Conservation (phyloP, 306 rosid genomes). For the Vicia villosa region DNA sequence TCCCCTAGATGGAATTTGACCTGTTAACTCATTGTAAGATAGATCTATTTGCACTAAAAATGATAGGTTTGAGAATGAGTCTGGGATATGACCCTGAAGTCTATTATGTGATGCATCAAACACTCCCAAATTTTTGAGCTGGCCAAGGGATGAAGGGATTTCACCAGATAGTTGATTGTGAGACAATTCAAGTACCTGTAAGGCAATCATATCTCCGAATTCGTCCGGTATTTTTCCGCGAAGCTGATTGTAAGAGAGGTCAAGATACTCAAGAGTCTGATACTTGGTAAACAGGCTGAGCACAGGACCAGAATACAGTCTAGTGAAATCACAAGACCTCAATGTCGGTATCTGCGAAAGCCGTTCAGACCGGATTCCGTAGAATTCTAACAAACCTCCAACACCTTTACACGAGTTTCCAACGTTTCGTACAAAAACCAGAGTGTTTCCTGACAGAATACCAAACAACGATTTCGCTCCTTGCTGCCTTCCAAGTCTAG, state of each 20-base stretch:
- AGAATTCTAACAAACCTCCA: constrained; percentile 93
- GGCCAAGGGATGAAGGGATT: constrained; percentile 84
- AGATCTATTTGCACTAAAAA: constrained; percentile 93
- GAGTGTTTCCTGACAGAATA: constrained; percentile 81
- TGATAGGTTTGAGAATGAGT: constrained; percentile 88
- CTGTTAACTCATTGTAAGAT: constrained; percentile 84
- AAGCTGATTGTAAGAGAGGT: constrained; percentile 90
- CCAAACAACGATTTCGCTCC: constrained; percentile 84
- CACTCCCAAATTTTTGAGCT: constrained; percentile 80
- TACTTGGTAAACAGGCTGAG: constrained; percentile 84
- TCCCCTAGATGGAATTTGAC: constrained; percentile 87
- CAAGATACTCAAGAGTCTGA: constrained; percentile 92
- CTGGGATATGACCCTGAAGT: constrained; percentile 90
- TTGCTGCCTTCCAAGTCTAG: constrained; percentile 86
- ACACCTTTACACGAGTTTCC: constrained; percentile 93
- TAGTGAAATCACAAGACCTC: constrained; percentile 86
- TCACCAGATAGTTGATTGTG: constrained; percentile 96
- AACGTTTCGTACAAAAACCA: constrained; percentile 88
- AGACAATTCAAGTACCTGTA: constrained; percentile 86
- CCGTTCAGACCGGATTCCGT: constrained; percentile 86
- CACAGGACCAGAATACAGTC: constrained; percentile 89
- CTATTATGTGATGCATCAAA: constrained; percentile 92
- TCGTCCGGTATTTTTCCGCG: constrained; percentile 88
- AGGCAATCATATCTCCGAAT: constrained; percentile 90
- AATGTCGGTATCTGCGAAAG: constrained; percentile 78